phyloP scores from a whole-genome alignment of 2,329 filamentous ascomycete genomes.

The Ramularia collo-cygni region DNA sequence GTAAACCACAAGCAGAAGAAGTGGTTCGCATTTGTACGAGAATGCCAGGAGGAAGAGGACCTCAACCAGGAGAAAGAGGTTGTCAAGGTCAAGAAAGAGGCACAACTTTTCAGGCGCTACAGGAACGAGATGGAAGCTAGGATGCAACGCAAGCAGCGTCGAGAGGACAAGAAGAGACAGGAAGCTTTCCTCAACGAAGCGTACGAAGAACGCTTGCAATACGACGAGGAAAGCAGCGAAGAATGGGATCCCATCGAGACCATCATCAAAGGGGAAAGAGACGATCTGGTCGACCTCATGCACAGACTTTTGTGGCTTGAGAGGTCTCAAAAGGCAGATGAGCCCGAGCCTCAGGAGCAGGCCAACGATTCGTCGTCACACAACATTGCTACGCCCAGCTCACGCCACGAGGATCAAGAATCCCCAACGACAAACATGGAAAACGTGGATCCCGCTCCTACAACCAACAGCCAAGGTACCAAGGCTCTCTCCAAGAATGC shows the following conservation, averaged over 20 bases:
- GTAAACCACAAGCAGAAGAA: constrained; percentile 42
- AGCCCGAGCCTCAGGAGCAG: no score
- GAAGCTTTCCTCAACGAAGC: constrained; percentile 40
- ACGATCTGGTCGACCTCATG: constrained; percentile 40
- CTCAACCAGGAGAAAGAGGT: constrained; percentile 41
- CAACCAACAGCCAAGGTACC: no score
- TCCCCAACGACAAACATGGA: constrained; percentile 4
- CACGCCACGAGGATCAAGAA: constrained; percentile 28
- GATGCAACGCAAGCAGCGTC: constrained; percentile 33
- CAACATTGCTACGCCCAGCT: constrained; percentile 50
- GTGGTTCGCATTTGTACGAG: constrained; percentile 44
- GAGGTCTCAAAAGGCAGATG: no score
- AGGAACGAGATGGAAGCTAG: constrained; percentile 39
- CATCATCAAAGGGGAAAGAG: constrained; percentile 39
- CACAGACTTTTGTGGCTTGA: constrained; percentile 39
- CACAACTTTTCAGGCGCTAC: constrained; percentile 43
- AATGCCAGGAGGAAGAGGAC: constrained; percentile 42
- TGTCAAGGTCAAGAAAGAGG: constrained; percentile 45
- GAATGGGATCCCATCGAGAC: constrained; percentile 47
- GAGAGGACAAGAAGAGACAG: constrained; percentile 39
- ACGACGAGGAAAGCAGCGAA: constrained; percentile 31
- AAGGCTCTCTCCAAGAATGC: constrained; percentile 6
- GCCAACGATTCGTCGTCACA: background rate
- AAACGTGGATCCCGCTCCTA: no score
- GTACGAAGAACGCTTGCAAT: constrained; percentile 36